Conservation (phyloP, 2,329 filamentous ascomycete species). For the Didymella arachidicola region DNA sequence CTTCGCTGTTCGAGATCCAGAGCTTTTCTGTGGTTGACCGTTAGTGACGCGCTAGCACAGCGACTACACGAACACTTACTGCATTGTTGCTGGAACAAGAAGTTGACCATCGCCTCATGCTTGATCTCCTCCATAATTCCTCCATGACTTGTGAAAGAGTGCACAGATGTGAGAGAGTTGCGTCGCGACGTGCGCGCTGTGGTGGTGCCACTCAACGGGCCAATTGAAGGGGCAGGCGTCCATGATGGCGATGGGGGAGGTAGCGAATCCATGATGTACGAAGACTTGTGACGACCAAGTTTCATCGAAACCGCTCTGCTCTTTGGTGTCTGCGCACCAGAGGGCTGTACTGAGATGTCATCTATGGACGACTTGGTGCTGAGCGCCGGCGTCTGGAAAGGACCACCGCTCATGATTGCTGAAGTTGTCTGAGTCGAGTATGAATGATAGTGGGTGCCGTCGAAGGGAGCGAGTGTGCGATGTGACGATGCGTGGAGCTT, state of each 20-base stretch:
- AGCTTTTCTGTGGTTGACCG: slow-evolving; percentile 55
- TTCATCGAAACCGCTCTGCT: slow-evolving; percentile 16
- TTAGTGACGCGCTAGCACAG: slow-evolving; percentile 13
- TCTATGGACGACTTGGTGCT: slow-evolving; percentile 18
- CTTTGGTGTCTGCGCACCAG: slow-evolving; percentile 16
- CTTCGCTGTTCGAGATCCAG: slow-evolving; percentile 73
- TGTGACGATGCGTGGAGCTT: slow-evolving; percentile 4
- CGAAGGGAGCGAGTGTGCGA: slow-evolving; percentile 10
- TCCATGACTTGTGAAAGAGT: slow-evolving; percentile 18
- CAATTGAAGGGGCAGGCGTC: slow-evolving; percentile 19
- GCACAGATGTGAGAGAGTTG: slow-evolving; percentile 28
- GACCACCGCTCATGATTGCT: slow-evolving; percentile 14
- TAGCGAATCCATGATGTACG: slow-evolving; percentile 22
- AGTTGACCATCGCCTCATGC: slow-evolving; percentile 84
- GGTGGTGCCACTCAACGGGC: slow-evolving; percentile 19
- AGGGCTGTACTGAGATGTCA: slow-evolving; percentile 13
- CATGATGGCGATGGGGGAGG: slow-evolving; percentile 26
- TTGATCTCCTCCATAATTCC: slow-evolving; percentile 69
- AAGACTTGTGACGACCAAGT: slow-evolving; percentile 26
- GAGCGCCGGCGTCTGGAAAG: slow-evolving; percentile 20
- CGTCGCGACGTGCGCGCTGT: slow-evolving; percentile 28
- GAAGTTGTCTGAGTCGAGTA: slow-evolving; percentile 2
- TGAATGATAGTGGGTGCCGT: slow-evolving; percentile 7
- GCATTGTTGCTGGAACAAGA: slow-evolving; percentile 81
- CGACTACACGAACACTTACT: slow-evolving; percentile 35